Conservation (phyloP, 345 rosid genomes). For the Eucalyptus regnans region DNA sequence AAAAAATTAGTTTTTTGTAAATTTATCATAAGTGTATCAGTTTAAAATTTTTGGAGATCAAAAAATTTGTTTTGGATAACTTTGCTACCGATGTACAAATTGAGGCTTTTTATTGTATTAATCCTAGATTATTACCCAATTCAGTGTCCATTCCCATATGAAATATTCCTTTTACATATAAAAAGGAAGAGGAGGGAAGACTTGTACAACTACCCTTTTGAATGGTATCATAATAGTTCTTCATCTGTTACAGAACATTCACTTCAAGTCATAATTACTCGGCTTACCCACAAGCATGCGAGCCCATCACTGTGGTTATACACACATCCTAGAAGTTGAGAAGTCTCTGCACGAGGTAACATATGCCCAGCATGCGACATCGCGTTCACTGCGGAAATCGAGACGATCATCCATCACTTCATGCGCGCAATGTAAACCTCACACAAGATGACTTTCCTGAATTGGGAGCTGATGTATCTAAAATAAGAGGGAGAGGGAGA, state of each 20-base stretch:
- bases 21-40: too few relatives aligned
- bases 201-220: not conserved
- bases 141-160: not conserved
- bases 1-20: too few relatives aligned
- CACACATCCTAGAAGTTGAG: too few relatives aligned
- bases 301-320: not conserved
- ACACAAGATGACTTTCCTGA: not conserved
- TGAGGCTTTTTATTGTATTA: too few relatives aligned
- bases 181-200: not conserved
- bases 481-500: not conserved
- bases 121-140: not conserved
- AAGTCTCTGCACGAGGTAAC: not conserved
- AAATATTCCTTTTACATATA: not conserved
- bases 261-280: too few relatives aligned
- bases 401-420: not conserved
- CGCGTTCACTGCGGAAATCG: too few relatives aligned
- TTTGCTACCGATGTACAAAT: too few relatives aligned
- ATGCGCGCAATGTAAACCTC: not conserved
- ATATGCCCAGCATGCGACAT: not conserved
- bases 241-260: not conserved
- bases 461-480: not conserved
- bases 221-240: too few relatives aligned
- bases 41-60: too few relatives aligned
- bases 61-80: too few relatives aligned
- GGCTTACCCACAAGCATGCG: not conserved